Percentiles rank a stretch among this genome's conserved stretches.
Evolutionary conservation across 331 rosid species (phyloP).

Genomic region (Spiraea crenata): DNA sequence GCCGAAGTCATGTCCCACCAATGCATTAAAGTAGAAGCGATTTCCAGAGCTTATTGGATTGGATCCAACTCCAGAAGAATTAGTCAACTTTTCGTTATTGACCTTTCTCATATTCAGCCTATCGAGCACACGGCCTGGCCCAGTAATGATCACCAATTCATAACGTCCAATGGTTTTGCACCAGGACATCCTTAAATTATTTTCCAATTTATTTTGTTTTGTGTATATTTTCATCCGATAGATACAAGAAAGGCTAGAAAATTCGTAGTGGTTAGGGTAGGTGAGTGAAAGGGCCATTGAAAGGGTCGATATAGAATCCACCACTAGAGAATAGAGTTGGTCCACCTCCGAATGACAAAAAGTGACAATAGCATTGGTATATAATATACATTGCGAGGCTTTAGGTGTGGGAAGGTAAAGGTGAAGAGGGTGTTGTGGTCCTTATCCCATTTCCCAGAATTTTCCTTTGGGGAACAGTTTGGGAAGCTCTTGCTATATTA

Average conservation of each 20-base stretch:
- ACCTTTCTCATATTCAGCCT: neutral
- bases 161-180: neutral
- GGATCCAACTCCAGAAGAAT: neutral
- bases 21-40: too few species aligned
- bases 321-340: constrained; percentile 40
- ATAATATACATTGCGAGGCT: neutral
- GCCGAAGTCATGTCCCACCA: neutral
- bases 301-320: neutral
- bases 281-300: constrained; percentile 52
- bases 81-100: neutral
- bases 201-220: neutral
- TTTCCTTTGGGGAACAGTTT: neutral
- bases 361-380: constrained; percentile 8
- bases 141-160: constrained; percentile 9
- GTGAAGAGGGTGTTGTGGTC: neutral
- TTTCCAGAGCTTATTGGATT: too few species aligned
- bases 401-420: constrained; percentile 25
- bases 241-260: neutral
- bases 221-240: neutral
- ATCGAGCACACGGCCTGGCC: neutral
- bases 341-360: constrained; percentile 7
- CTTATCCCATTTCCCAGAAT: neutral
- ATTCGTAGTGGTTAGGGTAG: constrained; percentile 47
- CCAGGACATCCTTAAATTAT: neutral
- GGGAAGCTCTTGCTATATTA: neutral